These are phyloP conservation scores for Coemansia sp. DNA, from an alignment of 192 early-diverging fungal species.

Conservation along the genomic window DNA sequence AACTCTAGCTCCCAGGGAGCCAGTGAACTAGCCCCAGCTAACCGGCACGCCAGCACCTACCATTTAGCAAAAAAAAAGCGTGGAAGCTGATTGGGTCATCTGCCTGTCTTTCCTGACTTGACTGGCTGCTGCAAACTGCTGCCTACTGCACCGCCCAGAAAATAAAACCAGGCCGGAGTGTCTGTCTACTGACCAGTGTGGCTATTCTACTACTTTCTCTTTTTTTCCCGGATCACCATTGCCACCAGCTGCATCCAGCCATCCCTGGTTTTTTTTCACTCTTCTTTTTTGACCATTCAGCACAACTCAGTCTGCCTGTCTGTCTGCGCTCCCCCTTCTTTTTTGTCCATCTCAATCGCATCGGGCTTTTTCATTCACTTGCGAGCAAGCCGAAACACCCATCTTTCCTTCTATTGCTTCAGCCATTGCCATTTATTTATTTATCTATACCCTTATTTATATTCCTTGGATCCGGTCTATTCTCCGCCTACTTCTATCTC, in stretches of 20 bases:
- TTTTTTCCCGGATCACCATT: constrained; percentile 6
- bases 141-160: not conserved
- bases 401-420: not conserved
- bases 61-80: too few relatives aligned
- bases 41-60: too few relatives aligned
- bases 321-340: not conserved
- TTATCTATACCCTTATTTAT: not conserved
- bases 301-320: not conserved
- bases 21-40: too few relatives aligned
- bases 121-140: not conserved
- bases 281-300: not conserved
- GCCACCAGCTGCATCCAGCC: not conserved
- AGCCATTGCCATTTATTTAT: not conserved
- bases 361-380: too few relatives aligned
- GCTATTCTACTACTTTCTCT: constrained; percentile 8
- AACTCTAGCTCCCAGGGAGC: too few relatives aligned
- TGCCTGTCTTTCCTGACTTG: not conserved
- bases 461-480: too few relatives aligned
- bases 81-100: too few relatives aligned
- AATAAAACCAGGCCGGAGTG: not conserved
- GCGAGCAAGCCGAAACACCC: not conserved
- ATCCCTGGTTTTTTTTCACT: constrained; percentile 1
- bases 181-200: constrained; percentile 1
- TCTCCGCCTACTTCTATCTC: too few relatives aligned
- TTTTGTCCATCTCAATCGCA: not conserved